These are phyloP conservation scores for Penicillium sumatraense DNA, from an alignment of 2,329 filamentous ascomycete genomes.

Conservation along the genomic window DNA sequence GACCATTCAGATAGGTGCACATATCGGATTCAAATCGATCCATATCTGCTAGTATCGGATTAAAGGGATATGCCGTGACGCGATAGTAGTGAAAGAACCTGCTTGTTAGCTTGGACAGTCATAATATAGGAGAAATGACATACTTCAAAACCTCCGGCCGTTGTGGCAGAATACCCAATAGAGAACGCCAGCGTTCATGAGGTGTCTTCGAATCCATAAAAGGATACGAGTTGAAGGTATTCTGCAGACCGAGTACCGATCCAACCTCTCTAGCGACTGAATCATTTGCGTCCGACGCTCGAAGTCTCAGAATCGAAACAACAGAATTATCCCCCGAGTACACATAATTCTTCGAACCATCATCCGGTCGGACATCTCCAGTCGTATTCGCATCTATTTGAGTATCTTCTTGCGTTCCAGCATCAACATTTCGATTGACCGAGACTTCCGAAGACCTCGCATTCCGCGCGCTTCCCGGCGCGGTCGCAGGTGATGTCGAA, in stretches of 20 bases:
- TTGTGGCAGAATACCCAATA: conserved; percentile 30
- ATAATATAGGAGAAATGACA: not conserved
- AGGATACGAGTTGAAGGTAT: conserved; percentile 35
- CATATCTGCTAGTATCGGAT: conserved; percentile 36
- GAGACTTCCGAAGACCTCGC: not conserved
- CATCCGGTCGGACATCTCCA: not conserved
- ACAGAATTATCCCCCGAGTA: conserved; percentile 39
- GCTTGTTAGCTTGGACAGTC: not conserved
- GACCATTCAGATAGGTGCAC: conserved; percentile 33
- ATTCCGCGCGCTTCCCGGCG: not conserved
- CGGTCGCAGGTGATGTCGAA: not conserved
- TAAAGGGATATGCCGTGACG: conserved; percentile 35
- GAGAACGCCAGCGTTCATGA: conserved; percentile 29
- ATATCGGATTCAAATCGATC: conserved; percentile 36
- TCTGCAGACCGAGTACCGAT: conserved; percentile 37
- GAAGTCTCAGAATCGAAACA: conserved; percentile 32
- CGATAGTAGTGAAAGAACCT: conserved; percentile 40
- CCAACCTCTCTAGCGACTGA: conserved; percentile 32
- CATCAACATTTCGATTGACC: not conserved
- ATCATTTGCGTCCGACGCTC: conserved; percentile 32
- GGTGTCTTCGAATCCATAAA: conserved; percentile 35
- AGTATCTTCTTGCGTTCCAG: not conserved
- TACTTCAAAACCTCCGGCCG: conserved; percentile 33
- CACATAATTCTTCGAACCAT: conserved; percentile 23
- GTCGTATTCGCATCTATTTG: not conserved